Evolutionary conservation across 805 yeast genomes (phyloP).

Genomic region (Schwanniomyces pseudopolymorphus): DNA sequence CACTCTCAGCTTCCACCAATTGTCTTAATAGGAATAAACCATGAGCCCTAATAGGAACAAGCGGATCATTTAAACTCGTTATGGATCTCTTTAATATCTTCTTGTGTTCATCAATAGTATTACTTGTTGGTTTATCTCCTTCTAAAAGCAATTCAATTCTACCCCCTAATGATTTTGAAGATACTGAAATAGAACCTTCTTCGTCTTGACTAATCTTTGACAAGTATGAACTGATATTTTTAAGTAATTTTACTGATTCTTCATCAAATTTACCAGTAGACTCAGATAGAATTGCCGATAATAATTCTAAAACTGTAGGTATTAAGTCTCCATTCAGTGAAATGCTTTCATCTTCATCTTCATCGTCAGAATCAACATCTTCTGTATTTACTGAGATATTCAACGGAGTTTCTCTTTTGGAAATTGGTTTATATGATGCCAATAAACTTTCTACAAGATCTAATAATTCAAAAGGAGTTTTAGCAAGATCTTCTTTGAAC

Average conservation of each 20-base stretch:
- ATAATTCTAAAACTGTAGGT: constrained; percentile 32
- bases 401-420: neutral
- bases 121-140: constrained; percentile 21
- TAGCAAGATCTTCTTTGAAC: constrained; percentile 56
- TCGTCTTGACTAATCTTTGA: constrained; percentile 5
- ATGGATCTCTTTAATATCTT: constrained; percentile 58
- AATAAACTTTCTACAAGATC: constrained; percentile 28
- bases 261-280: constrained; percentile 23
- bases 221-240: constrained; percentile 23
- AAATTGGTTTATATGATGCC: constrained; percentile 1
- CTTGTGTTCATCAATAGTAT: constrained; percentile 32
- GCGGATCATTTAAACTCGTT: constrained; percentile 67
- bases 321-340: constrained; percentile 15
- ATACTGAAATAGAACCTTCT: constrained; percentile 5
- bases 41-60: constrained; percentile 83
- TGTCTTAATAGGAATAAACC: constrained; percentile 68
- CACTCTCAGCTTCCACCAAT: constrained; percentile 50
- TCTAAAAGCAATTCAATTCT: constrained; percentile 29
- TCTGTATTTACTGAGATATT: constrained; percentile 8
- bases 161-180: constrained; percentile 24
- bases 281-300: constrained; percentile 38
- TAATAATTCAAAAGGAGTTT: constrained; percentile 58
- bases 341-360: constrained; percentile 20
- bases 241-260: constrained; percentile 26
- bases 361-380: constrained; percentile 28